Percentiles rank a stretch among this genome's conserved stretches.
Conservation (phyloP, 2,329 filamentous ascomycete species). For the Penicillium sp. region DNA sequence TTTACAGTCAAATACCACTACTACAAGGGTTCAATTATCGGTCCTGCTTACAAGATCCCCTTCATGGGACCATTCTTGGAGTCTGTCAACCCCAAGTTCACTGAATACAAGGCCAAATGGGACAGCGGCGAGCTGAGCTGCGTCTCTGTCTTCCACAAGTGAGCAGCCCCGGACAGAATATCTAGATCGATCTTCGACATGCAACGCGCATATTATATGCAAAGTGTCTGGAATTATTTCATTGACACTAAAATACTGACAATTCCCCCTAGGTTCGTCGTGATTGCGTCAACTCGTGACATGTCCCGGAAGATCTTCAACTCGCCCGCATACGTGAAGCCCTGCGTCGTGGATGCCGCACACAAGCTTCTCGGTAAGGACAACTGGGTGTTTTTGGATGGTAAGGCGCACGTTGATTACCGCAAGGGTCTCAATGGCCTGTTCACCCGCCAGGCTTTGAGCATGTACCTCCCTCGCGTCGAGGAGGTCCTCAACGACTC, state of each 20-base stretch:
- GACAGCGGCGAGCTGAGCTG: constrained; percentile 87
- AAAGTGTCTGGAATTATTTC: neutral
- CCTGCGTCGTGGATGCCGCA: constrained; percentile 91
- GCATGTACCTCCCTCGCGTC: constrained; percentile 85
- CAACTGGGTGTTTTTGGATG: constrained; percentile 98
- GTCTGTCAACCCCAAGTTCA: constrained; percentile 88
- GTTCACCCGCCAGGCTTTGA: constrained; percentile 88
- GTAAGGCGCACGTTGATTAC: constrained; percentile 92
- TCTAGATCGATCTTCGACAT: neutral
- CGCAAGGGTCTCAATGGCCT: constrained; percentile 93
- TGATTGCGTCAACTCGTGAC: constrained; percentile 92
- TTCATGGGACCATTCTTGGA: constrained; percentile 96
- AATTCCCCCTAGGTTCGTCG: constrained; percentile 72
- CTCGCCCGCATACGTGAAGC: constrained; percentile 87
- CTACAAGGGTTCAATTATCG: constrained; percentile 74
- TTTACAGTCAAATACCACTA: constrained; percentile 69
- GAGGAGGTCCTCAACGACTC: constrained; percentile 89
- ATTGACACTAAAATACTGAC: neutral
- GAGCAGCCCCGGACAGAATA: constrained; percentile 36
- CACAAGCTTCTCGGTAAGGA: constrained; percentile 87
- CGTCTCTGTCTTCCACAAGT: constrained; percentile 99
- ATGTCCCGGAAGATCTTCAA: constrained; percentile 97
- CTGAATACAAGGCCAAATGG: constrained; percentile 92
- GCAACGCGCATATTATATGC: neutral
- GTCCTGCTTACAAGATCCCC: constrained; percentile 73